Base-by-base conservation (phyloP, 208 protist genomes). In the Vickermania ingenoplastis region DNA sequence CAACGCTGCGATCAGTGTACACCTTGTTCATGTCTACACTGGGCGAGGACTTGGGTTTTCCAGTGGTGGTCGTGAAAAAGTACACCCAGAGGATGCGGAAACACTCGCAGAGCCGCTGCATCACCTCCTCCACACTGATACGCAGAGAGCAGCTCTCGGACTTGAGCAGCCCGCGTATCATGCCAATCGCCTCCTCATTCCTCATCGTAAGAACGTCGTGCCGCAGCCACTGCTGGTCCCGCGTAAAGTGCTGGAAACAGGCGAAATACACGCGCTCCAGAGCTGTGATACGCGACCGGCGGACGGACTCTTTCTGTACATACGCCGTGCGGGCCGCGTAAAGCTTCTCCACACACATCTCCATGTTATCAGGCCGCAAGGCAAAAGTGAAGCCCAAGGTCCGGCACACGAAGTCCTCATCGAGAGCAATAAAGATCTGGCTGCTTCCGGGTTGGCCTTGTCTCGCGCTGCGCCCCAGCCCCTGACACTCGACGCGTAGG, bases 401-500 rank as follows among this genome's bases (percentile, higher is more conserved):
- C 36, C 17, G 36, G 11, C 7, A n/a, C 36, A 45, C 36, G 17
- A 45, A 45, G 36, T 45, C 36, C 36, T 45, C 36, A 17, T 45
- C 36, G 36, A 45, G 36, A 45, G 36, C 36, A 45, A 45, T 45
- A 45, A 45, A 45, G 36, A 45, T 45, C 17, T 45, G 36, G 36
- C 36, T 45, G 17, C 36, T 45, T 45, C 57, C 57, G 17, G 27
- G 27, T 25, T 52, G 57, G 3, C 57, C 57, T 41, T 61, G 57
- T 4, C 57, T 24, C 3, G 30, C 57, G 36, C 13, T 50, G 21
- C 57, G 57, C 31, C 57, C 57, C 27, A 61, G 4, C 7, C n/a
- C 36, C 36, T 61, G 57, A n/a, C 27, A 52, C 36, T 61, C 57
- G 5, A 61, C 57, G 13, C 57, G 57, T 3, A 53, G 31, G 23